Base-by-base conservation (phyloP, 2,329 filamentous ascomycete species). In the Alternaria triticimaculans region DNA sequence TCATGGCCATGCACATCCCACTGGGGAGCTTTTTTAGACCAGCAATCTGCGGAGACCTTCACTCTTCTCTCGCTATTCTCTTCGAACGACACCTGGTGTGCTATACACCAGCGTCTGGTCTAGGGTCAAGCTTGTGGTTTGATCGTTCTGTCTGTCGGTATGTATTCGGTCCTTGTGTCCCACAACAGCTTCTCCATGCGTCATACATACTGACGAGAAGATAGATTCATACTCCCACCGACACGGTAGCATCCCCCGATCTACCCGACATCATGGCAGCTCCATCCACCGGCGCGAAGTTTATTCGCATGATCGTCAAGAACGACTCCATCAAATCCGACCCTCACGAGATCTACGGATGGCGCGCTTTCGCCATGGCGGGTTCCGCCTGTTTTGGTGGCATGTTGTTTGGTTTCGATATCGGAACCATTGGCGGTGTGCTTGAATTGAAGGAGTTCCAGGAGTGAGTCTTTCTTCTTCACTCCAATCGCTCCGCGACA, bases 241-340 rank as follows among this genome's bases (percentile, higher is more conserved):
- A 41, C n/a, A 33, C 30, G 25, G 44, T 59, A 25, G 20, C 43
- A 20, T 15, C 18, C 12, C 21, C 20, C 57, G 56, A 26, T 51
- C 26, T 51, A 55, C 25, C 33, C 20, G 28, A 15, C 41, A 65
- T 57, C 63, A 64, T 62, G 63, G 54, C 68, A 30, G 66, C 51
- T 20, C 64, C 60, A 30, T 65, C 72, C 48, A 46, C 63, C 33
- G 77, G 76, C 25, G 76, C 77, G 46, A 69, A 68, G 33, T 76
- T 89, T 68, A 83, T 90, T 60, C 83, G 83, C 70, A 81, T 80
- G 70, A 82, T 90, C 73, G 85, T 91, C 70, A 87, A 87, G 79
- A 92, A 92, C 82, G 89, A 92, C 77, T 87, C 90, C 48, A 92
- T 92, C 87, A 88, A 86, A 73, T 79, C 82, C 37, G 90, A 92